Base-by-base conservation (phyloP, 768 basidiomycete genomes). In the Cytidiella melzeri region DNA sequence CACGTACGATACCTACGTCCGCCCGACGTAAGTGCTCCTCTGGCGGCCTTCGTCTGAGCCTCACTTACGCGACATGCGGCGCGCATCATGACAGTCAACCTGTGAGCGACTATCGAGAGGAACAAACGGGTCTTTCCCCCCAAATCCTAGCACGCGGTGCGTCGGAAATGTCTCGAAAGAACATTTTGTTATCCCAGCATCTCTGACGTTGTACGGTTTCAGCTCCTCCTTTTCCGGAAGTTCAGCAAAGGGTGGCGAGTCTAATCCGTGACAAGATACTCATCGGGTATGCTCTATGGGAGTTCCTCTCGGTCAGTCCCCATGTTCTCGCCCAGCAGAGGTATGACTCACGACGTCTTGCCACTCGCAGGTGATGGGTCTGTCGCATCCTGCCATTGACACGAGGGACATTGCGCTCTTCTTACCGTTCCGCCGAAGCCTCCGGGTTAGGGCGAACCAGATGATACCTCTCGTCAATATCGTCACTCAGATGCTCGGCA, bases 351-450 rank as follows among this genome's bases (percentile, higher is more conserved):
- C 41, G 24, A 20, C 15, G 18, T 25, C 21, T 28, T 49, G n/a
- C 26, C 19, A 45, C 23, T 13, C 11, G 12, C 55, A 81, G 78
- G 70, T 78, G 12, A 58, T 81, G 57, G 74, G 73, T 12, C 59
- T 80, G 34, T 69, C 70, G 20, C 79, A 80, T 57, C 73, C 76
- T 7, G 68, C 76, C 7, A 61, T 77, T 37, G 57, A 74, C 52
- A 80, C 77, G 1, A 71, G 79, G n/a, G 79, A 81, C 52, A 66
- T 76, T 11, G 78, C 76, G 3, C 62, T 77, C 20, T 81, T 74
- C 62, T 64, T 72, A 36, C 76, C 79, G 9, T 66, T 80, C 41
- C 70, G 73, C 13, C 71, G 70, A 52, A 70, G 65, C 34, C 64
- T 76, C 3, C 62, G 67, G 45, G 69, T 60, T 48, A 62, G 64